phyloP scores from a whole-genome alignment of 2,329 filamentous ascomycete genomes.

The Aspergillus nomiae region DNA sequence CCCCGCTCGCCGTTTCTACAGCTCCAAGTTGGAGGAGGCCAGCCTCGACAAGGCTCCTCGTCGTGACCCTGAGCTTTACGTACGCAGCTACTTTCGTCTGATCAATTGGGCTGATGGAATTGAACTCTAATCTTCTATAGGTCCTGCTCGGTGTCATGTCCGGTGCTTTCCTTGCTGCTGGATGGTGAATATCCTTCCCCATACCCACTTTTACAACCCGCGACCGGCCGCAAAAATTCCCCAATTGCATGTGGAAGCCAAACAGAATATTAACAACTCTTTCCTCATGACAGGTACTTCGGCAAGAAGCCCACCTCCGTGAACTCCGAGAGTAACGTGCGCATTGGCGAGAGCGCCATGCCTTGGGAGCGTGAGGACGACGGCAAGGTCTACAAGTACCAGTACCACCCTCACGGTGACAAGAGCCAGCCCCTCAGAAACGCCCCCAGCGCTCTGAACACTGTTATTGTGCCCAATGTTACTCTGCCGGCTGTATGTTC shows the following conservation, averaged over 20 bases:
- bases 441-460: slow-evolving; percentile 92
- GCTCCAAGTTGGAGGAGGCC: slow-evolving; percentile 50
- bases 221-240: slow-evolving; percentile 9
- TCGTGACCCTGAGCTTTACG: slow-evolving; percentile 74
- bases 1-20: slow-evolving; percentile 41
- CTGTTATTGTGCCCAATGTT: slow-evolving; percentile 90
- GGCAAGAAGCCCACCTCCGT: slow-evolving; percentile 82
- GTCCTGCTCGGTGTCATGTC: slow-evolving; percentile 91
- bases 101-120: slow-evolving; percentile 13
- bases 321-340: slow-evolving; percentile 77
- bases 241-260: slow-evolving; percentile 3
- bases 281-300: slow-evolving; percentile 48
- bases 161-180: slow-evolving; percentile 81
- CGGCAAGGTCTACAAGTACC: slow-evolving; percentile 70
- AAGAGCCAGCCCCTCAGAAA: slow-evolving; percentile 73
- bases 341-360: slow-evolving; percentile 75
- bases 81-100: slow-evolving; percentile 46
- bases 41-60: slow-evolving; percentile 65
- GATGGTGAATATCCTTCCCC: slow-evolving; percentile 57
- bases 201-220: slow-evolving; percentile 4
- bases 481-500: slow-evolving; percentile 78
- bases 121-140: slow-evolving; percentile 51
- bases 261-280: slow-evolving; percentile 5
- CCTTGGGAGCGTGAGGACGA: slow-evolving; percentile 79
- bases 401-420: slow-evolving; percentile 86